Percentiles rank a stretch among this genome's conserved stretches.
phyloP scores from a whole-genome alignment of 140 eudicot genomes.

The Stevia rebaudiana region DNA sequence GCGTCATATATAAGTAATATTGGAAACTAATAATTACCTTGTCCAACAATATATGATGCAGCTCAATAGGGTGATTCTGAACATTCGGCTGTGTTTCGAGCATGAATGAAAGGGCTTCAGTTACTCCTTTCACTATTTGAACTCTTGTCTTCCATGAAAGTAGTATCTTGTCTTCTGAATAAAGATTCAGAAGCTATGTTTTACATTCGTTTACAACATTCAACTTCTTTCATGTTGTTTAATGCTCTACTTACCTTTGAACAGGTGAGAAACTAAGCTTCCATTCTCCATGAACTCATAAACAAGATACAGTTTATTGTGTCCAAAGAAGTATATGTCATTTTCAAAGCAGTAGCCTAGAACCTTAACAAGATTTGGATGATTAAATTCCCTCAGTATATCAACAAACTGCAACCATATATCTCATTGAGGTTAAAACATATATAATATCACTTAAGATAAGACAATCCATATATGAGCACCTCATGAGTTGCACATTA shows the following conservation, averaged over 20 bases:
- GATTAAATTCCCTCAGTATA: background rate
- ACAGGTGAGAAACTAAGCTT: background rate
- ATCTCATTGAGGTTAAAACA: background rate
- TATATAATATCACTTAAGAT: too few species aligned
- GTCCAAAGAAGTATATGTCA: too few species aligned
- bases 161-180: background rate
- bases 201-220: background rate
- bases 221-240: background rate
- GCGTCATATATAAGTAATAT: too few species aligned
- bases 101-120: background rate
- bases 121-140: background rate
- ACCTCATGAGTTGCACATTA: too few species aligned
- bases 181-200: background rate
- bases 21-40: too few species aligned
- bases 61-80: background rate
- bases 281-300: conserved; percentile 5
- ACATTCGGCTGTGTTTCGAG: background rate
- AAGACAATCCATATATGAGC: too few species aligned
- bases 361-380: conserved; percentile 1
- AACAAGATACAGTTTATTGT: background rate
- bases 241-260: background rate
- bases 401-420: background rate
- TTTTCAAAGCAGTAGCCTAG: conserved; percentile 1
- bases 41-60: background rate
- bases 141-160: conserved; percentile 2